Base-by-base conservation (phyloP, 495 filamentous ascomycete genomes). In the Tuber magnatum region DNA sequence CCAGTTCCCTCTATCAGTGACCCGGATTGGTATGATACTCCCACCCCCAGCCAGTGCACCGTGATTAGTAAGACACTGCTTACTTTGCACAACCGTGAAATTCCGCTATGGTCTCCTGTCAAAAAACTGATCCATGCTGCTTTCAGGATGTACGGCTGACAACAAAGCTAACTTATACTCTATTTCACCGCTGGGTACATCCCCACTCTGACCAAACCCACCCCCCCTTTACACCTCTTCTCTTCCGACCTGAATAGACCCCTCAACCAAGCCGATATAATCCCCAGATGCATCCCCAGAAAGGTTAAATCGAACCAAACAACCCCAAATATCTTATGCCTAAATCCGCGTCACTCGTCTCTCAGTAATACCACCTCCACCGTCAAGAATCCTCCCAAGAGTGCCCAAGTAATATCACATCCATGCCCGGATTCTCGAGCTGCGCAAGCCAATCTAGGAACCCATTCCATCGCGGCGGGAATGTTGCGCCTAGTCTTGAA, bases 261-360 rank as follows among this genome's bases (percentile, higher is more conserved):
- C 4, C 88, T 85, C 32, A 97, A 87, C 3, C 94, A 94, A n/a
- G 91, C 90, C 4, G 89, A 87, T 20, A 98, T 88, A 35, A 98
- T 89, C 2, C 94, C 92, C 0, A 93, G 93, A 83, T 98, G 93
- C 76, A 98, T 90, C 0, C 94, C 94, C 3, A 97, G 86, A 68
- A 96, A 91, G 0, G 94, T 94, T 0, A 91, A 91, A 83, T 98
- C 94, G 73, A 97, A 91, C 72, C 91, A n/a, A 97, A 85, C n/a
- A 3, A 89, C 90, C 0, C 94, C 94, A 18, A 97, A 81, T 32
- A 97, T 92, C 3, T 89, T 88, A 85, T 97, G 93, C 24, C 88
- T 71, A 41, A 70, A 46, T 74, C 73, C 70, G 75, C 71, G 70
- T 56, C 75, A 39, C 82, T 61, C 75, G 20, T 81, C 86, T 76